Evolutionary conservation across 805 yeast species (phyloP), one percentile per base, ranked within the genome.

Genomic region (Candida silvatica): DNA sequence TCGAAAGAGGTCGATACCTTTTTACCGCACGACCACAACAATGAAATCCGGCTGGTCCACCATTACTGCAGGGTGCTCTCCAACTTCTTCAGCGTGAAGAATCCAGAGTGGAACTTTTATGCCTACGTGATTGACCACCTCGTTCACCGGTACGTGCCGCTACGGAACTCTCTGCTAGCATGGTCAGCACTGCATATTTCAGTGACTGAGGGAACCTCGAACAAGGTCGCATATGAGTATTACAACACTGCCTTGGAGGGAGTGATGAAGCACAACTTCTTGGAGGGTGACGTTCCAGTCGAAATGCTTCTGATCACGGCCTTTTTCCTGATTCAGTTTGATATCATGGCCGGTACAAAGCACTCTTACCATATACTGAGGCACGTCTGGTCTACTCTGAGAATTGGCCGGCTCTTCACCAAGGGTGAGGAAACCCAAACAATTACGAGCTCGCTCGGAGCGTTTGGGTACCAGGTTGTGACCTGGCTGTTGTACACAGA

Each of bases 141-240:
- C 5, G 28, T 19, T 17, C 16, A 20, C 16, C 28, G 28, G 9
- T 31, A 31, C 24, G 19, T 20, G 9, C 34, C 34, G 11, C 27
- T 31, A 20, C 22, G 24, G 16, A 23, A 31, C n/a, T 17, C 34
- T 14, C 11, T 31, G 3, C 34, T 31, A 12, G 34, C 28, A 2
- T 31, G 34, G 34, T 22, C 34, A 16, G 34, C 34, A 6, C 17
- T 31, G 7, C 34, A 31, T 31, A 17, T 31, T 15, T 20, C 34
- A 12, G 16, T 31, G 5, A 15, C 17, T 3, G 28, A 23, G n/a
- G 15, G n/a, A 15, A 11, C 34, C 5, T 23, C 34, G 6, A 9
- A 14, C 12, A 12, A 22, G 12, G 12, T 31, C n/a, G 34, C 28
- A 16, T 15, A 31, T 14, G 16, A 31, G 17, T 31, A 31, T 15